Conservation (phyloP, 1,139 yeast genomes). For the Eremothecium coryli region DNA sequence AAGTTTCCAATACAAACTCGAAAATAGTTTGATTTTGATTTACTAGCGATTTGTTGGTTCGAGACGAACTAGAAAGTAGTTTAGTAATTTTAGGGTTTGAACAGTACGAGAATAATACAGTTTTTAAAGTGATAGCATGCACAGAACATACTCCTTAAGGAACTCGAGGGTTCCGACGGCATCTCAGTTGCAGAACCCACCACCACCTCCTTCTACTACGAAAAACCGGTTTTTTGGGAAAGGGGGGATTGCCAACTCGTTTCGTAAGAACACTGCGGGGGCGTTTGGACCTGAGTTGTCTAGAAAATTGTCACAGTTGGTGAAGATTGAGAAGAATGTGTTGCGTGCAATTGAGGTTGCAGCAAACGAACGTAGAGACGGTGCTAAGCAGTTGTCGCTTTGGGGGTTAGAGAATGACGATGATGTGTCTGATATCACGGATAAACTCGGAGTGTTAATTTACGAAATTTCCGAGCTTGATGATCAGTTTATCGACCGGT, state of each 20-base stretch:
- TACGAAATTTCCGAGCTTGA: conserved; percentile 97
- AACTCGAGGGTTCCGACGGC: conserved; percentile 95
- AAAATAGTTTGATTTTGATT: no score
- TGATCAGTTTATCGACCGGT: conserved; percentile 94
- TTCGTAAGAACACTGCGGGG: conserved; percentile 87
- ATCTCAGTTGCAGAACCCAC: conserved; percentile 84
- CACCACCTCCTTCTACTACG: conserved; percentile 88
- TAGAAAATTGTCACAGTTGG: conserved; percentile 78
- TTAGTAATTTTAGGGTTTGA: no score
- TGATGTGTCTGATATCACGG: conserved; percentile 94
- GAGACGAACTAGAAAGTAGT: no score
- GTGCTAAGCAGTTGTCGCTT: conserved; percentile 86
- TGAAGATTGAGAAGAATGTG: conserved; percentile 93
- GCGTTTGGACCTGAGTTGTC: conserved; percentile 91
- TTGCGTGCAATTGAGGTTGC: conserved; percentile 90
- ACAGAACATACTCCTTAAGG: conserved; percentile 96
- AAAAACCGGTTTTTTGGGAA: conserved; percentile 87
- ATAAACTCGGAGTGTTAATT: conserved; percentile 89
- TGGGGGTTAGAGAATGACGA: conserved; percentile 99
- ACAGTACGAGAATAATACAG: no score
- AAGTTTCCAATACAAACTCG: no score
- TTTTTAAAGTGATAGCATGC: conserved; percentile 48
- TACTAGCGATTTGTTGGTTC: no score
- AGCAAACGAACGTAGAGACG: conserved; percentile 92
- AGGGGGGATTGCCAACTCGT: conserved; percentile 70